Evolutionary conservation across 495 filamentous ascomycete genomes (phyloP).

Genomic region (Talaromyces ruber): DNA sequence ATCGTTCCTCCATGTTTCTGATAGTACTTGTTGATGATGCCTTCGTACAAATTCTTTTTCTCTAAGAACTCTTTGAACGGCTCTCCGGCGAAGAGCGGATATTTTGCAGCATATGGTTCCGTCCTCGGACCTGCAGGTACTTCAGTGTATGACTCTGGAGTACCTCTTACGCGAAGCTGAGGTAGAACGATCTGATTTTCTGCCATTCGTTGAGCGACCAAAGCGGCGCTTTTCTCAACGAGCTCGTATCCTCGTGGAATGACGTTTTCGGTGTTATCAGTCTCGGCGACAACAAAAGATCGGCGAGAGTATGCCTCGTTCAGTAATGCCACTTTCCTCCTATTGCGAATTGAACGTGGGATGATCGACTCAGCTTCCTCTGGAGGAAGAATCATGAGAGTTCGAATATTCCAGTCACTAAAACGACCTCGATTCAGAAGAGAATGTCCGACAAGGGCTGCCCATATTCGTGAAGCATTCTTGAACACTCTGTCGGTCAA

Average conservation of each 20-base stretch:
- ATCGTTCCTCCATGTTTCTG: neutral
- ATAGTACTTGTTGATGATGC: neutral
- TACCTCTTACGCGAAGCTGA: constrained; percentile 19
- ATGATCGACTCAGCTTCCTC: constrained; percentile 37
- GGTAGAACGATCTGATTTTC: constrained; percentile 29
- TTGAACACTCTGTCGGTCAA: constrained; percentile 17
- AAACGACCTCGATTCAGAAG: constrained; percentile 48
- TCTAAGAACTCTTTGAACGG: neutral
- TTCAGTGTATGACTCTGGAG: constrained; percentile 6
- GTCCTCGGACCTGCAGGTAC: neutral
- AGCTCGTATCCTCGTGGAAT: constrained; percentile 21
- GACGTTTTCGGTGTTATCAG: constrained; percentile 10
- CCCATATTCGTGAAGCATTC: constrained; percentile 21
- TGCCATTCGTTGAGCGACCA: constrained; percentile 25
- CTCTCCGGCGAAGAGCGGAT: neutral
- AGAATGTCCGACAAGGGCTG: constrained; percentile 25
- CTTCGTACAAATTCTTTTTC: neutral
- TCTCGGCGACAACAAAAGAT: constrained; percentile 36
- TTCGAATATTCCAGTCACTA: constrained; percentile 48
- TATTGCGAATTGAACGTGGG: constrained; percentile 43
- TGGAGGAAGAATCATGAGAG: constrained; percentile 53
- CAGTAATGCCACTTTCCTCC: constrained; percentile 44
- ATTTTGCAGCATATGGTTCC: neutral
- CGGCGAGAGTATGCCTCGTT: constrained; percentile 45
- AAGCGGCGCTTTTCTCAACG: constrained; percentile 20